Base-by-base conservation (phyloP, 306 rosid genomes). In the Cicer cuneatum region DNA sequence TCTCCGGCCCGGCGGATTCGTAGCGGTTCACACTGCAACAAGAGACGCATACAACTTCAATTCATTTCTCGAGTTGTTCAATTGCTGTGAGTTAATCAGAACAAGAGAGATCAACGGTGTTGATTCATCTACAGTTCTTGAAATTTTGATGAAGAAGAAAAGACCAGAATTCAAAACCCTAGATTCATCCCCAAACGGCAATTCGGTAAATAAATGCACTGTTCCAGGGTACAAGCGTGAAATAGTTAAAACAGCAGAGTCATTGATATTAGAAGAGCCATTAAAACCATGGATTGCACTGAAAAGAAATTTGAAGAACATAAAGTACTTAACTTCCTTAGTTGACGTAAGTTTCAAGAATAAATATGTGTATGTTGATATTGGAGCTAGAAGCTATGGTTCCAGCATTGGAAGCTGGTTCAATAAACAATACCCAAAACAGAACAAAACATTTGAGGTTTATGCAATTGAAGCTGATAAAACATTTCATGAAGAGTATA, bases 341-440 rank as follows among this genome's bases (percentile, higher is more conserved):
- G 90, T 68, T 69, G 87, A 87, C 29, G 71, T 85, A 51, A 87
- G 84, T 84, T 87, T 83, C 33, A 87, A 85, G 83, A 76, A 73
- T 18, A 82, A 87, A 41, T 83, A 87, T 53, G 79, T 87, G 7
- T 89, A 87, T 15, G 40, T 89, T 42, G 92, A 89, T 18, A 80
- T 87, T 2, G 95, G 95, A 16, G 87, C 95, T 13, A 79, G 86
- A 16, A 82, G 76, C 7, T 84, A 81, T 41, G 81, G 82, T 46
- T 87, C 87, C 3, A 87, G 90, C 61, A 85, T 89, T 41, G 90
- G 84, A 5, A 82, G 83, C 59, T 89, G 95, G 91, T 87, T 85
- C 62, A 82, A 24, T 65, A 84, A 89, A 46, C 88, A 82, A 74
- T 89, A 87, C 71, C 90, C 92, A n/a, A 84, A 82, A 59, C 89